Percentiles rank a stretch among this genome's conserved stretches.
Evolutionary conservation across 2,329 filamentous ascomycete genomes (phyloP).

Genomic region (Aspergillus sp.): DNA sequence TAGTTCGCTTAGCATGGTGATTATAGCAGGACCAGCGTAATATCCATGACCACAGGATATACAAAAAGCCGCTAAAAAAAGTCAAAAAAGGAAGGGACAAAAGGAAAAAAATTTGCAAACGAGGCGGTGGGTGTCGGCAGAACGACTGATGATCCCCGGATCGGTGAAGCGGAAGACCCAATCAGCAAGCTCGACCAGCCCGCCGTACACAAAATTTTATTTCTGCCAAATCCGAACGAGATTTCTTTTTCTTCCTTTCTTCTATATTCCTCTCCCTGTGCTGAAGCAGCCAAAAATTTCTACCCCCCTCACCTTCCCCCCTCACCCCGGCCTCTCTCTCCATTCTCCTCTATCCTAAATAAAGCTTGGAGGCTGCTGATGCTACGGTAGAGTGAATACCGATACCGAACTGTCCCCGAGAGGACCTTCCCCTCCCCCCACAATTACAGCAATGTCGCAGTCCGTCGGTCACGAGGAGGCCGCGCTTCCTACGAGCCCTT

Average conservation of each 20-base stretch:
- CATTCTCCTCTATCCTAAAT: conserved; percentile 2
- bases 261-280: conserved; percentile 27
- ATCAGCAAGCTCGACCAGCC: conserved; percentile 20
- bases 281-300: conserved; percentile 25
- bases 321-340: conserved; percentile 13
- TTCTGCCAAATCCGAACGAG: conserved; percentile 13
- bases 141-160: conserved; percentile 16
- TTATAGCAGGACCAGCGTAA: no score
- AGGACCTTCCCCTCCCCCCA: conserved; percentile 34
- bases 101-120: conserved; percentile 12
- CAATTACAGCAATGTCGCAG: conserved; percentile 30
- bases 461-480: conserved; percentile 30
- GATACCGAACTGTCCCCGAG: conserved; percentile 35
- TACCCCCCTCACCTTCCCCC: conserved; percentile 8
- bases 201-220: conserved; percentile 29
- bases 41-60: neutral
- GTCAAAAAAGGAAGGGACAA: neutral
- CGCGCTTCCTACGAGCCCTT: conserved; percentile 39
- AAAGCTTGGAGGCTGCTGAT: conserved; percentile 35
- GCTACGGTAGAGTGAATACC: conserved; percentile 38
- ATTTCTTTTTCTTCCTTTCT: conserved; percentile 20
- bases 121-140: conserved; percentile 20
- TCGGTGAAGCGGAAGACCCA: conserved; percentile 23
- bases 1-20: no score
- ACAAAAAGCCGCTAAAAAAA: neutral